Conservation (phyloP, 176 grass and related monocot species). For the Secale cereale region DNA sequence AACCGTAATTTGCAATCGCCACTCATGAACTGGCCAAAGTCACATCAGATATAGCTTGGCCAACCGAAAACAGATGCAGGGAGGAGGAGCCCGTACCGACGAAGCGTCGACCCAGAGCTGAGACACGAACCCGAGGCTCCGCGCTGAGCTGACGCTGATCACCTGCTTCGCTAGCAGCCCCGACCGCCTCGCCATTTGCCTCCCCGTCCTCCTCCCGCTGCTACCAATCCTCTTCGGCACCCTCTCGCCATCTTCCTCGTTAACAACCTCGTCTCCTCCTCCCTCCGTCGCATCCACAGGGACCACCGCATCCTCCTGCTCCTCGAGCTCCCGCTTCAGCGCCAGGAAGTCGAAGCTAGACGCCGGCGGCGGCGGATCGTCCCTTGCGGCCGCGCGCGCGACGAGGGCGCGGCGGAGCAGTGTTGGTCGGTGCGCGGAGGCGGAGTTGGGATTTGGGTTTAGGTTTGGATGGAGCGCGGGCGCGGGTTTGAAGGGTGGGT, state of each 20-base stretch:
- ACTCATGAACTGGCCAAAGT: background rate
- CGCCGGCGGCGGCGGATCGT: conserved; percentile 28
- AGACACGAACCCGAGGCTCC: conserved; percentile 88
- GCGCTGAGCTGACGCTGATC: conserved; percentile 72
- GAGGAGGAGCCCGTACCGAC: conserved; percentile 34
- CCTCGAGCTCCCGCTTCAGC: conserved; percentile 81
- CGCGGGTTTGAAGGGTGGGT: conserved; percentile 13
- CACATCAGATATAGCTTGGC: background rate
- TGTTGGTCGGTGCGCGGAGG: background rate
- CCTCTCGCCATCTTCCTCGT: conserved; percentile 18
- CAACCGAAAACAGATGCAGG: background rate
- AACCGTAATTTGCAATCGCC: background rate
- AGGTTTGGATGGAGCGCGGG: conserved; percentile 7
- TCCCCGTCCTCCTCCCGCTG: conserved; percentile 34
- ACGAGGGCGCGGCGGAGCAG: conserved; percentile 2
- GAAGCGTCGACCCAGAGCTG: conserved; percentile 84
- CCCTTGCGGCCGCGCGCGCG: conserved; percentile 24
- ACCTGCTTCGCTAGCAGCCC: conserved; percentile 92
- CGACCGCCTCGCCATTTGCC: conserved; percentile 66
- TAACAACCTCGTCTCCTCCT: background rate
- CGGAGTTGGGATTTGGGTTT: background rate
- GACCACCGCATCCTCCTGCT: conserved; percentile 22
- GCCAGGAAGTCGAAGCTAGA: conserved; percentile 85
- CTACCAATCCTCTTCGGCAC: conserved; percentile 21
- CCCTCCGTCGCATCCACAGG: conserved; percentile 3